phyloP scores from a whole-genome alignment of 2,329 filamentous ascomycete genomes.

The Microdochium nivale region DNA sequence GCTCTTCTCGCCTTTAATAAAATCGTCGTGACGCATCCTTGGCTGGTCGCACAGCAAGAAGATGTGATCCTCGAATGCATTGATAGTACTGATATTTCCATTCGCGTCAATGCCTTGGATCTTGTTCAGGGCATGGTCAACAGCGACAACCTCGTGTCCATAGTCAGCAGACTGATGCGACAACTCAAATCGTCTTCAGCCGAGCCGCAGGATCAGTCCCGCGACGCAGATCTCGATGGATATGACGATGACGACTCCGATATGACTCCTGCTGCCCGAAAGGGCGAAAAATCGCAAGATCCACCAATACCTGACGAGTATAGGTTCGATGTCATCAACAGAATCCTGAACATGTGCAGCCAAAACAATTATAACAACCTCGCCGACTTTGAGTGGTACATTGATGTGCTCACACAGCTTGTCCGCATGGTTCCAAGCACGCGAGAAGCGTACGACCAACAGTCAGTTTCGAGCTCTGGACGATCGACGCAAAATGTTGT shows the following conservation, averaged over 20 bases:
- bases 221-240: slow-evolving; percentile 28
- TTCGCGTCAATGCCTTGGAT: slow-evolving; percentile 85
- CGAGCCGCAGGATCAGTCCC: slow-evolving; percentile 40
- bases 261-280: slow-evolving; percentile 19
- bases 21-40: slow-evolving; percentile 81
- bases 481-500: slow-evolving; percentile 34
- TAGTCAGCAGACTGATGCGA: slow-evolving; percentile 79
- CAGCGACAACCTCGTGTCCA: slow-evolving; percentile 70
- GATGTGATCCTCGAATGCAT: slow-evolving; percentile 96
- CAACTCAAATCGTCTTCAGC: slow-evolving; percentile 66
- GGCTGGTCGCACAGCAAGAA: slow-evolving; percentile 83
- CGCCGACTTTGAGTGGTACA: slow-evolving; percentile 94
- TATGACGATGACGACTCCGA: slow-evolving; percentile 39
- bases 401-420: slow-evolving; percentile 80
- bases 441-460: slow-evolving; percentile 25
- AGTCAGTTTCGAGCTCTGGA: slow-evolving; percentile 17
- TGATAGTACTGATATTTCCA: slow-evolving; percentile 92
- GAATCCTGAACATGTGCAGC: slow-evolving; percentile 84
- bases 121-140: slow-evolving; percentile 92
- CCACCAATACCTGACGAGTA: slow-evolving; percentile 79
- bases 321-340: slow-evolving; percentile 68
- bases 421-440: slow-evolving; percentile 59
- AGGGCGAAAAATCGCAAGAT: slow-evolving; percentile 25
- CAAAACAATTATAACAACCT: slow-evolving; percentile 81
- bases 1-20: slow-evolving; percentile 91